A percentile compares a stretch with the other conserved stretches of the same genome.
phyloP scores from a whole-genome alignment of 345 rosid genomes.

The Geranium brycei region DNA sequence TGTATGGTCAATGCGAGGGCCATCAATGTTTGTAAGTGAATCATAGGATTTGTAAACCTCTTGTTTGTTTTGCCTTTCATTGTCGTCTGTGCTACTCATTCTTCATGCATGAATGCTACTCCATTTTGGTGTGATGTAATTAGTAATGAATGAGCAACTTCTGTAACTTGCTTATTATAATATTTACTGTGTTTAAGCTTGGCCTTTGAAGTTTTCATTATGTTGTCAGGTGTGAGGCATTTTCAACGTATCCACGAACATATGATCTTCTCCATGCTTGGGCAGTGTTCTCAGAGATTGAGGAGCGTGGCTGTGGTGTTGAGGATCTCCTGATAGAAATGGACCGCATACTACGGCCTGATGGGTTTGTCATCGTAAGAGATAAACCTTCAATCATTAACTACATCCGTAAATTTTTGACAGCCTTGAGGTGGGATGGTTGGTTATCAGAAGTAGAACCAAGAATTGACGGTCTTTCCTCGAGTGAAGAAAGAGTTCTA shows the following conservation, averaged over 20 bases:
- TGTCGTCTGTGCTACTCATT: no score
- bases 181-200: not conserved
- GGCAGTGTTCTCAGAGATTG: conserved; percentile 54
- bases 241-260: conserved; percentile 84
- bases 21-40: no score
- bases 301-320: conserved; percentile 43
- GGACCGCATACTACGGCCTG: conserved; percentile 81
- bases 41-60: no score
- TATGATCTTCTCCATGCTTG: conserved; percentile 93
- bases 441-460: conserved; percentile 77
- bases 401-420: conserved; percentile 38
- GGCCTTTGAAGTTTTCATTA: conserved; percentile 1
- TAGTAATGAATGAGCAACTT: no score
- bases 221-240: conserved; percentile 78
- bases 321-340: conserved; percentile 84
- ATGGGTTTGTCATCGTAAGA: conserved; percentile 71
- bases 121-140: no score
- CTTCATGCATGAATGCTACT: no score
- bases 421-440: conserved; percentile 70
- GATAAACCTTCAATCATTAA: conserved; percentile 53
- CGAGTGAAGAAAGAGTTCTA: conserved; percentile 55
- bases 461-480: conserved; percentile 51
- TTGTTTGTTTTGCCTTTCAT: no score
- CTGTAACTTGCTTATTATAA: no score
- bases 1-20: no score